Conservation (phyloP, 2,329 filamentous ascomycete genomes). For the Penicillium sp. region DNA sequence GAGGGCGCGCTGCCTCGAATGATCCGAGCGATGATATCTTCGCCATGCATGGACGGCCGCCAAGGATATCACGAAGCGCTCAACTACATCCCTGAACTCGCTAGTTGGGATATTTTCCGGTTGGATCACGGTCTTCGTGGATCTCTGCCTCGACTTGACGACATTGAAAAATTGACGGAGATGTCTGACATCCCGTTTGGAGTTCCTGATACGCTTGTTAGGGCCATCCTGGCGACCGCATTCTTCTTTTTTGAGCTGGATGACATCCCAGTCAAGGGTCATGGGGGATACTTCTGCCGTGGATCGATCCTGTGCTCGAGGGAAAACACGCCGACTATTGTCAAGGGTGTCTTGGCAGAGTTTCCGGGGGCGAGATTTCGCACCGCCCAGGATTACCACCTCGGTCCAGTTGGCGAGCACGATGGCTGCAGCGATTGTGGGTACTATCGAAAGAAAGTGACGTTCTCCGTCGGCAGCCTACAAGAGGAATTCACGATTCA, state of each 20-base stretch:
- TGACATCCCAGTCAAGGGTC: conserved; percentile 2
- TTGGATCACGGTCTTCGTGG: conserved; percentile 3
- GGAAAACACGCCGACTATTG: not conserved
- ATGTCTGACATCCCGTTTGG: conserved; percentile 4
- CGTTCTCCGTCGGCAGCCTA: not conserved
- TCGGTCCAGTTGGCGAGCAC: not conserved
- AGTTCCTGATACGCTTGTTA: conserved; percentile 12
- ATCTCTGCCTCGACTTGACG: conserved; percentile 7
- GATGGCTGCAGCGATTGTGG: not conserved
- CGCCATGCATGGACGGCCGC: conserved; percentile 17
- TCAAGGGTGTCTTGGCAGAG: not conserved
- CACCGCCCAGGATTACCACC: not conserved
- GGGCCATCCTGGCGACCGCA: conserved; percentile 12
- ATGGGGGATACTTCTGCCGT: conserved; percentile 10
- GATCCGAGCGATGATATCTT: conserved; percentile 14
- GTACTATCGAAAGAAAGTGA: not conserved
- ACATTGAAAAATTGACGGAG: conserved; percentile 7
- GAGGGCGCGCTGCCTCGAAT: conserved; percentile 12
- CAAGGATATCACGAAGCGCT: conserved; percentile 12
- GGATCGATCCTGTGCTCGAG: conserved; percentile 16
- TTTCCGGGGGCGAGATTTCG: not conserved
- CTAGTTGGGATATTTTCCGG: conserved; percentile 2
- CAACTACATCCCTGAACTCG: conserved; percentile 6
- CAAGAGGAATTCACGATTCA: conserved; percentile 1
- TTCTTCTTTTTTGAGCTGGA: conserved; percentile 18